These are phyloP conservation scores for Dothiorella sarmentorum DNA, from an alignment of 2,329 filamentous ascomycete genomes.

Conservation along the genomic window DNA sequence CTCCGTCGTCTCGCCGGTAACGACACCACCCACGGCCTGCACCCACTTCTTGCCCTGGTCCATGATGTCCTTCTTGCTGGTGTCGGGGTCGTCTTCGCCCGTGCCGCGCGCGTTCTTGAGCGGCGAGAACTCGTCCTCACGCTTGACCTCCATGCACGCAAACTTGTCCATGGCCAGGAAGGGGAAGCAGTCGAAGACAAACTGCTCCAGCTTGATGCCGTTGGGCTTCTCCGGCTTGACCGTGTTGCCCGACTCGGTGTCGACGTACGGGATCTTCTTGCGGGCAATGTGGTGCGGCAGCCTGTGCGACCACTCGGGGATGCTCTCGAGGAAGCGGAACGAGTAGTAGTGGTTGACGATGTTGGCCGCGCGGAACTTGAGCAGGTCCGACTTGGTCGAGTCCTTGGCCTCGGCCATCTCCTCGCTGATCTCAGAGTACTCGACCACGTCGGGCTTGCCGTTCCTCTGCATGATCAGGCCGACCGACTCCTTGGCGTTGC, in stretches of 20 bases:
- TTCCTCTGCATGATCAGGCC: constrained; percentile 94
- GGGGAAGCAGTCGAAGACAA: constrained; percentile 98
- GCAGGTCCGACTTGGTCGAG: constrained; percentile 70
- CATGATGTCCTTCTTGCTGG: constrained; percentile 87
- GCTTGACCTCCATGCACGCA: constrained; percentile 90
- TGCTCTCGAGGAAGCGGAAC: constrained; percentile 84
- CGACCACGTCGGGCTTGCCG: constrained; percentile 92
- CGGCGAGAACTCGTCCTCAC: constrained; percentile 97
- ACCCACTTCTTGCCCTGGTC: constrained; percentile 84
- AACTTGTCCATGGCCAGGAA: constrained; percentile 83
- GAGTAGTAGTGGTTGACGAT: constrained; percentile 99
- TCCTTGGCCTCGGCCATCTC: constrained; percentile 88
- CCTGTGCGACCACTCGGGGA: constrained; percentile 79
- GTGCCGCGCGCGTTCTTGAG: constrained; percentile 80
- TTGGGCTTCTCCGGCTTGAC: constrained; percentile 94
- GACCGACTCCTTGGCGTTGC: constrained; percentile 91
- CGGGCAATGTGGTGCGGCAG: constrained; percentile 93
- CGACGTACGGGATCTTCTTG: constrained; percentile 94
- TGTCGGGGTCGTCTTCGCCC: constrained; percentile 90
- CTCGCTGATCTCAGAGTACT: constrained; percentile 95
- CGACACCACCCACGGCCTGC: constrained; percentile 69
- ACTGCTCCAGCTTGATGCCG: constrained; percentile 98
- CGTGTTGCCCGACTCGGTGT: constrained; percentile 71
- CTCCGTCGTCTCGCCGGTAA: constrained; percentile 60
- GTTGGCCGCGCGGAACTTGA: constrained; percentile 97